These are phyloP conservation scores for Gossypium turneri DNA, from an alignment of 345 rosid species.

Conservation along the genomic window DNA sequence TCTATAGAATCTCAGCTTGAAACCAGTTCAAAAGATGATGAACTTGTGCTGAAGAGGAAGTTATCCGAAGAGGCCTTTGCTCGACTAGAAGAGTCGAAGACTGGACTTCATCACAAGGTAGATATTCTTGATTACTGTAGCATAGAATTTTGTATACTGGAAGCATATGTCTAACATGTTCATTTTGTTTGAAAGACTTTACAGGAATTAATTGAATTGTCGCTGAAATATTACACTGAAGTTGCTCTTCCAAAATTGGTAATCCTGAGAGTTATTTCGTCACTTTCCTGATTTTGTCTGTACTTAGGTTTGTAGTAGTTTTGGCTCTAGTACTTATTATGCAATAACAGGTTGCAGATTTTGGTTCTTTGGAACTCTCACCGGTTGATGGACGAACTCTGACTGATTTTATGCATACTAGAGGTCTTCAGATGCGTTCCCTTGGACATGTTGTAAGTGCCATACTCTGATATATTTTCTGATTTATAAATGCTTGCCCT, in stretches of 20 bases:
- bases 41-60: slow-evolving; percentile 48
- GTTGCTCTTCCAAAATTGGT: slow-evolving; percentile 97
- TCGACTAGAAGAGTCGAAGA: slow-evolving; percentile 76
- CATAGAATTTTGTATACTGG: slow-evolving; percentile 12
- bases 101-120: slow-evolving; percentile 94
- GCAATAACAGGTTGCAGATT: slow-evolving; percentile 85
- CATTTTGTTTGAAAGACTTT: slow-evolving; percentile 54
- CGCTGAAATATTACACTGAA: slow-evolving; percentile 74
- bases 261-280: slow-evolving; percentile 23
- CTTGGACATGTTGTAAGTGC: slow-evolving; percentile 87
- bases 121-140: slow-evolving; percentile 11
- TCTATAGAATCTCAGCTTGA: slow-evolving; percentile 52
- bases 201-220: slow-evolving; percentile 76
- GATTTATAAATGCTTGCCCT: neutral
- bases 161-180: slow-evolving; percentile 26
- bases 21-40: slow-evolving; percentile 45
- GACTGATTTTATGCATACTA: slow-evolving; percentile 98
- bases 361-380: slow-evolving; percentile 96
- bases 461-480: slow-evolving; percentile 20
- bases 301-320: slow-evolving; percentile 17
- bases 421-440: slow-evolving; percentile 96
- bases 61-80: slow-evolving; percentile 75
- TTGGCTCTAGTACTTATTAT: slow-evolving; percentile 18
- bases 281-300: slow-evolving; percentile 11
- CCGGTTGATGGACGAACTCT: slow-evolving; percentile 99